Percentiles rank a stretch among this genome's conserved stretches.
Conservation (phyloP, 129 eudicot species). For the Pittosporum tobira region DNA sequence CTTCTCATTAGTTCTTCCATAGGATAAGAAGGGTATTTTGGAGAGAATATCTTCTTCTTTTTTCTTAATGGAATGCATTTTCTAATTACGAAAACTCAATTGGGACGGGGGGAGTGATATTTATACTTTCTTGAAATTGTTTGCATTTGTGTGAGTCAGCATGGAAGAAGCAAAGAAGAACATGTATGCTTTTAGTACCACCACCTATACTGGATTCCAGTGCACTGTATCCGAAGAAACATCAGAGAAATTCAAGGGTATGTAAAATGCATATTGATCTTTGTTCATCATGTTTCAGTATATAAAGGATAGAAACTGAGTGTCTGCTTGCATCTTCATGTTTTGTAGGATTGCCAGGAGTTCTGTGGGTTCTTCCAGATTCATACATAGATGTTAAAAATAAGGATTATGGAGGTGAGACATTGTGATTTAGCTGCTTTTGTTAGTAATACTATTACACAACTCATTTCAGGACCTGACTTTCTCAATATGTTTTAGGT, state of each 20-base stretch:
- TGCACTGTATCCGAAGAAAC: constrained; percentile 96
- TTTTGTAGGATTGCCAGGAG: constrained; percentile 95
- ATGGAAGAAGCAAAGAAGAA: constrained; percentile 99
- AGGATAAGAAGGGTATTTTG: no score
- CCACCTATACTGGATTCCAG: constrained; percentile 96
- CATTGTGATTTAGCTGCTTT: background rate
- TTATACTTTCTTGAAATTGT: background rate
- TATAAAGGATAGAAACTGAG: background rate
- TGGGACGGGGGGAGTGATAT: no score
- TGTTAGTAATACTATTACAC: background rate
- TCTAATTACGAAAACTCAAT: no score
- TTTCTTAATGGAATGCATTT: no score
- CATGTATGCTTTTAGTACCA: constrained; percentile 94
- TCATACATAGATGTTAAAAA: constrained; percentile 97
- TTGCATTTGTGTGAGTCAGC: constrained; percentile 20
- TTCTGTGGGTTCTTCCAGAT: constrained; percentile 95
- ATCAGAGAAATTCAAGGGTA: constrained; percentile 90
- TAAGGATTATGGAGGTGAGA: constrained; percentile 92
- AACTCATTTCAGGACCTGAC: background rate
- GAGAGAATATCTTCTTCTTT: no score
- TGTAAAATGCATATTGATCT: background rate
- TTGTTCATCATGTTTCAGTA: background rate
- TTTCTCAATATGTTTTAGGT: constrained; percentile 33
- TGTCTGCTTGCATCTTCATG: background rate
- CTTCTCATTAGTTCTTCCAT: no score